Evolutionary conservation across 1,139 yeast genomes (phyloP).

Genomic region (Eremothecium sinecaudum): DNA sequence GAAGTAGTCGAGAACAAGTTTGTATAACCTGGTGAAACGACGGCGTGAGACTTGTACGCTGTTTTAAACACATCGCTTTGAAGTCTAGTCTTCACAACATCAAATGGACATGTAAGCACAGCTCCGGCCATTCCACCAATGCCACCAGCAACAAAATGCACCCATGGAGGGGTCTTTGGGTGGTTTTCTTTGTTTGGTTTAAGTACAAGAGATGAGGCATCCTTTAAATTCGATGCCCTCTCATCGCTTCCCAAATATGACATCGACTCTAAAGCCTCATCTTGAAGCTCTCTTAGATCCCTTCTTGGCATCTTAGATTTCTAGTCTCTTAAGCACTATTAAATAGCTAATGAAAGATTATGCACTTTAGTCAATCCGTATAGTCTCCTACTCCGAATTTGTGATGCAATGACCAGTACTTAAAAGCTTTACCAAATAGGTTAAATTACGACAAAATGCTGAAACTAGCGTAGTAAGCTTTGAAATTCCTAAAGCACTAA

Average conservation of each 20-base stretch:
- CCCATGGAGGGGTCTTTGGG: conserved; percentile 64
- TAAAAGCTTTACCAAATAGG: no score
- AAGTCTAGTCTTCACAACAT: conserved; percentile 89
- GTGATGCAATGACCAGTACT: no score
- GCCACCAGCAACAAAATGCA: conserved; percentile 98
- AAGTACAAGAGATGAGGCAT: conserved; percentile 15
- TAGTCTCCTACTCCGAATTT: no score
- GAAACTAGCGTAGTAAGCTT: no score
- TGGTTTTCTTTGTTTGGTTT: conserved; percentile 11
- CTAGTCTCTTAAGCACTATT: no score
- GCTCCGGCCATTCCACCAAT: conserved; percentile 98
- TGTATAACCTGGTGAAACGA: conserved; percentile 8
- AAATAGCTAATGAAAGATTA: no score
- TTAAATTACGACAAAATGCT: no score
- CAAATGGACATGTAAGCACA: conserved; percentile 84
- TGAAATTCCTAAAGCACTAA: no score
- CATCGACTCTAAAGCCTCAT: conserved; percentile 45
- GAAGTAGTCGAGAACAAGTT: conserved; percentile 37
- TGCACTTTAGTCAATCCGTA: no score
- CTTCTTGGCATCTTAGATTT: conserved; percentile 28
- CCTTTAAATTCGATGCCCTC: conserved; percentile 32
- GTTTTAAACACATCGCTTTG: conserved; percentile 64
- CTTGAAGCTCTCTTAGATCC: conserved; percentile 32
- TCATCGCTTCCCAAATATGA: conserved; percentile 68
- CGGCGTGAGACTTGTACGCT: conserved; percentile 22